Evolutionary conservation across 2,329 filamentous ascomycete species (phyloP).

Genomic region (Fusarium coicis): DNA sequence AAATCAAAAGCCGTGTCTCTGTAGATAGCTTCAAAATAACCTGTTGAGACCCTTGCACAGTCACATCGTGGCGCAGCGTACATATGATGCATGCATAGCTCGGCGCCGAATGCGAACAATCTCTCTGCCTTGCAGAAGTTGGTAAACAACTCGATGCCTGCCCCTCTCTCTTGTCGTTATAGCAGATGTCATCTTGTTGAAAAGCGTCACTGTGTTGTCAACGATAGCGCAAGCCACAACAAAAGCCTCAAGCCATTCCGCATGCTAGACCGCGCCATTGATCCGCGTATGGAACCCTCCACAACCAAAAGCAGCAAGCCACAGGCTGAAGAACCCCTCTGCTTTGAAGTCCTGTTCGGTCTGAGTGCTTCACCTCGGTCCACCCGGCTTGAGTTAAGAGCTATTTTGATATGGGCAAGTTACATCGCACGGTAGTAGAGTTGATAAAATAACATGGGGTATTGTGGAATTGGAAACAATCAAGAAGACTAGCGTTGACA

Average conservation of each 20-base stretch:
- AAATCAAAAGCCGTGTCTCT: constrained; percentile 16
- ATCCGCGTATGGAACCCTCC: constrained; percentile 10
- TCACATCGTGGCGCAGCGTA: constrained; percentile 28
- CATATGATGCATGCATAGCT: constrained; percentile 25
- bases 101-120: constrained; percentile 10
- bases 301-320: constrained; percentile 21
- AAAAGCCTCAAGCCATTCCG: constrained; percentile 17
- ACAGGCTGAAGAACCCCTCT: not conserved
- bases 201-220: constrained; percentile 25
- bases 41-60: constrained; percentile 25
- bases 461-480: constrained; percentile 7
- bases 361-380: constrained; percentile 9
- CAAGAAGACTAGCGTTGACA: constrained; percentile 27
- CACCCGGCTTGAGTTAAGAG: not conserved
- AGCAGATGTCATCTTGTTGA: not conserved
- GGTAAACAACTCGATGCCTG: constrained; percentile 3
- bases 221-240: constrained; percentile 16
- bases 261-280: constrained; percentile 31
- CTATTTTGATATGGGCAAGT: constrained; percentile 20
- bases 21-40: constrained; percentile 12
- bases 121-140: constrained; percentile 20
- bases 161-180: not conserved
- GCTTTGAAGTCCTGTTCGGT: not conserved
- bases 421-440: constrained; percentile 33
- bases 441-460: constrained; percentile 13